A percentile compares a stretch with the other conserved stretches of the same genome.
Conservation (phyloP, 148 eudicot genomes). For the Selenicereus undatus region DNA sequence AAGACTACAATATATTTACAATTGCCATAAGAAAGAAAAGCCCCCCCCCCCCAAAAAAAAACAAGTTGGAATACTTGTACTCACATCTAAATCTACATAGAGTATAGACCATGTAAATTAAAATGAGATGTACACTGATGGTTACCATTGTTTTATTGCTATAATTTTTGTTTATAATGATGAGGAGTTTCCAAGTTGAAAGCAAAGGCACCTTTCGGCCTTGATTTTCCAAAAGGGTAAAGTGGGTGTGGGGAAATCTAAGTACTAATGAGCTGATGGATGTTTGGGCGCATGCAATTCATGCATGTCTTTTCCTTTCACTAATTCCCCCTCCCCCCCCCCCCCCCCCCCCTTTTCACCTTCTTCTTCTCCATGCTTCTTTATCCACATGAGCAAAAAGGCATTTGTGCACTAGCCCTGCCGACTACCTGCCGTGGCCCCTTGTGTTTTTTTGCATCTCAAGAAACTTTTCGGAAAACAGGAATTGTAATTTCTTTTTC, state of each 20-base stretch:
- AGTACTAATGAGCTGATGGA: not conserved
- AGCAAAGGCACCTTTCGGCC: not conserved
- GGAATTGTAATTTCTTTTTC: no score
- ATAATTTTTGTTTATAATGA: no score
- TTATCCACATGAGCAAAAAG: not conserved
- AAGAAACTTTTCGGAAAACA: not conserved
- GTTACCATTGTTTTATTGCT: no score
- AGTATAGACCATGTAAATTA: no score
- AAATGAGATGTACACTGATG: no score
- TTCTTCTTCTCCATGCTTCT: not conserved
- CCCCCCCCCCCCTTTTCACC: not conserved
- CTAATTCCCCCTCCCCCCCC: not conserved
- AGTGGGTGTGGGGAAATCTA: slow-evolving; percentile 19
- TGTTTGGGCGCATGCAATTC: slow-evolving; percentile 23
- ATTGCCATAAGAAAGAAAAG: no score
- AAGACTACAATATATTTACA: no score
- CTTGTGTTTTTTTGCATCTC: not conserved
- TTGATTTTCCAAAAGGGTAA: not conserved
- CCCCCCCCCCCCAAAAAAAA: no score
- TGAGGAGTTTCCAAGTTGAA: not conserved
- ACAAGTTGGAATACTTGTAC: no score
- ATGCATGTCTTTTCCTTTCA: slow-evolving; percentile 7
- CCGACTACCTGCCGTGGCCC: not conserved
- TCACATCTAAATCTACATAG: no score
- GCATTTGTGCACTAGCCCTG: no score